These are phyloP conservation scores for Arabidopsis lyrata DNA, from an alignment of 441 rosid species.

Conservation along the genomic window DNA sequence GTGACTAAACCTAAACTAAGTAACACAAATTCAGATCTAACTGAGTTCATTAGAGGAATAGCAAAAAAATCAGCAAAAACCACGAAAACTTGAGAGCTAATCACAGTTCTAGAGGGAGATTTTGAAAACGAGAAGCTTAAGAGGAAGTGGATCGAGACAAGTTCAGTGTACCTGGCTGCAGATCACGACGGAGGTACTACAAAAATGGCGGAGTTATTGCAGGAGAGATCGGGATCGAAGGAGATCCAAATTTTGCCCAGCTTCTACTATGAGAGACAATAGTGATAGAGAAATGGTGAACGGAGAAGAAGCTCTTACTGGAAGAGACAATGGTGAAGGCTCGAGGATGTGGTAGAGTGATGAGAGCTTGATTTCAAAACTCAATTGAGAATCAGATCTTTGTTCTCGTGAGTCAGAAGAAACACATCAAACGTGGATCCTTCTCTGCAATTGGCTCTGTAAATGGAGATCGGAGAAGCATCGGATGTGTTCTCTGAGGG, in stretches of 20 bases:
- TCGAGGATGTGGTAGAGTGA: constrained; percentile 34
- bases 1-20: neutral
- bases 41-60: constrained; percentile 10
- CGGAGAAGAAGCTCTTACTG: constrained; percentile 30
- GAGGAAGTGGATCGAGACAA: constrained; percentile 30
- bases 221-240: constrained; percentile 41
- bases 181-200: constrained; percentile 23
- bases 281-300: constrained; percentile 11
- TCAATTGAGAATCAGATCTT: constrained; percentile 41
- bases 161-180: constrained; percentile 32
- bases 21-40: constrained; percentile 35
- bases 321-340: constrained; percentile 35
- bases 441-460: constrained; percentile 16
- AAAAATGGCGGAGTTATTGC: constrained; percentile 24
- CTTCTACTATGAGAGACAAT: constrained; percentile 16
- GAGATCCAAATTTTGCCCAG: constrained; percentile 21
- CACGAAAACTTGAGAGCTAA: constrained; percentile 25
- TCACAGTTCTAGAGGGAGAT: constrained; percentile 8
- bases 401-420: constrained; percentile 9
- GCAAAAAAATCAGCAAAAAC: neutral
- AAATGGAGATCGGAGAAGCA: constrained; percentile 37
- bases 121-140: constrained; percentile 5
- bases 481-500: too few species aligned
- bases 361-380: constrained; percentile 18
- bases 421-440: constrained; percentile 26